Conservation (phyloP, 352 stramenopile species). For the Pythium coloratum region DNA sequence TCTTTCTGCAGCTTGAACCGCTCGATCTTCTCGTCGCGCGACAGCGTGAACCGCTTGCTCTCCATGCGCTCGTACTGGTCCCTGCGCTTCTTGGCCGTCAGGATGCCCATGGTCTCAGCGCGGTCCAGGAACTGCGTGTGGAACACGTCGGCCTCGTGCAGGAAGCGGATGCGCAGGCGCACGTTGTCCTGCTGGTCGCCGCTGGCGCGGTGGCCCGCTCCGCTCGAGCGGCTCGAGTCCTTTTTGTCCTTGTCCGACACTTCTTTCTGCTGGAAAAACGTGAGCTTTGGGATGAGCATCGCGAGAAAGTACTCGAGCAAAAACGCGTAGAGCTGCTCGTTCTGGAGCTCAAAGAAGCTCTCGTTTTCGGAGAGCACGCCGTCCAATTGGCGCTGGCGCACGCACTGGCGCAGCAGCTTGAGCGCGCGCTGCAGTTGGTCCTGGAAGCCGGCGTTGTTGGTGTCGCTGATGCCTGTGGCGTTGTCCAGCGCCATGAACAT, state of each 20-base stretch:
- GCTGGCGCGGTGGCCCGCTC: slow-evolving; percentile 2
- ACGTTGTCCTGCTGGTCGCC: slow-evolving; percentile 66
- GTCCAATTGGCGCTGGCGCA: slow-evolving; percentile 63
- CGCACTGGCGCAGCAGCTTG: slow-evolving; percentile 35
- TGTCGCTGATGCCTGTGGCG: slow-evolving; percentile 37
- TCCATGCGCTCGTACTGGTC: slow-evolving; percentile 81
- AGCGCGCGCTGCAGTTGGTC: slow-evolving; percentile 40
- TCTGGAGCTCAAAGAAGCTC: slow-evolving; percentile 79
- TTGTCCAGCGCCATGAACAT: slow-evolving; percentile 48
- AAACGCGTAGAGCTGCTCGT: slow-evolving; percentile 78
- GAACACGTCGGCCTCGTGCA: slow-evolving; percentile 76
- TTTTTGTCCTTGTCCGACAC: not conserved
- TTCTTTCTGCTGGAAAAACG: slow-evolving; percentile 52
- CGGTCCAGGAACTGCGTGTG: slow-evolving; percentile 77
- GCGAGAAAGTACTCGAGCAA: slow-evolving; percentile 82
- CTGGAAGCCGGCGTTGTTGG: slow-evolving; percentile 48
- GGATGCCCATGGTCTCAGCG: slow-evolving; percentile 55
- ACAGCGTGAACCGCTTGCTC: slow-evolving; percentile 59
- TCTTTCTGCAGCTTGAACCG: slow-evolving; percentile 78
- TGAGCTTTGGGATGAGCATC: slow-evolving; percentile 75
- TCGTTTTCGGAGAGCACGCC: slow-evolving; percentile 72
- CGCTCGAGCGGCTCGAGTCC: not conserved
- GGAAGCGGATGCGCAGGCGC: slow-evolving; percentile 56
- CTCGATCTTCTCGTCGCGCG: slow-evolving; percentile 80
- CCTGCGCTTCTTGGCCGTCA: slow-evolving; percentile 66